Percentiles rank a stretch among this genome's conserved stretches.
These are phyloP conservation scores for Amanita rubescens DNA, from an alignment of 768 basidiomycete genomes.

Conservation along the genomic window DNA sequence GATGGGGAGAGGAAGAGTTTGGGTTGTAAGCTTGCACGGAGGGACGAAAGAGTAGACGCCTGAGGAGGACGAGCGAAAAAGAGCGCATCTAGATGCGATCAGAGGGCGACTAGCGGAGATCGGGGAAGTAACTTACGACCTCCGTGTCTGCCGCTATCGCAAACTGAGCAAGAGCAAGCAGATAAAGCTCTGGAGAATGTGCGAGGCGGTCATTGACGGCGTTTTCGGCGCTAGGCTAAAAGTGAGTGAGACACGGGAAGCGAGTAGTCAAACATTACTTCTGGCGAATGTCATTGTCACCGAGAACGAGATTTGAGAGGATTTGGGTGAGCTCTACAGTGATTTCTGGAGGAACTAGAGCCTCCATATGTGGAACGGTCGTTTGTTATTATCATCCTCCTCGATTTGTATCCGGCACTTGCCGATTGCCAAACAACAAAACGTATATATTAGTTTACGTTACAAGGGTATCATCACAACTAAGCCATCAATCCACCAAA, in stretches of 20 bases:
- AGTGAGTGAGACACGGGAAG: neutral
- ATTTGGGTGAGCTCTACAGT: constrained; percentile 75
- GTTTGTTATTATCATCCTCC: neutral
- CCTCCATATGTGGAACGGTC: constrained; percentile 27
- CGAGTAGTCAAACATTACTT: constrained; percentile 34
- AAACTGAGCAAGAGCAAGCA: constrained; percentile 74
- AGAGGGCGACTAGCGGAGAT: constrained; percentile 38
- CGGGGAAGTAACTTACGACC: constrained; percentile 31
- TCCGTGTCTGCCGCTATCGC: constrained; percentile 72
- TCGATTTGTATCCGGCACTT: neutral
- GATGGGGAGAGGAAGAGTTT: constrained; percentile 9
- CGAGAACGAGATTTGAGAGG: constrained; percentile 75
- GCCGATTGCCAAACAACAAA: neutral
- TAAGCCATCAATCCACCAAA: constrained; percentile 3
- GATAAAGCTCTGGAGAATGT: constrained; percentile 71
- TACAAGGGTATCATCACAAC: neutral
- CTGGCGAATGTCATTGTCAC: constrained; percentile 75
- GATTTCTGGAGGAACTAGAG: constrained; percentile 60
- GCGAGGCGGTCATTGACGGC: constrained; percentile 76
- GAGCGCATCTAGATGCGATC: constrained; percentile 67
- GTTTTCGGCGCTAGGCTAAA: constrained; percentile 53
- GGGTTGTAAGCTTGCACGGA: constrained; percentile 23
- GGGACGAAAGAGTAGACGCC: constrained; percentile 69
- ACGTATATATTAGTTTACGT: too few relatives aligned
- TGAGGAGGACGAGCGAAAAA: constrained; percentile 74